These are phyloP conservation scores for Kondoa subrosea DNA, from an alignment of 768 basidiomycete species.

Conservation along the genomic window DNA sequence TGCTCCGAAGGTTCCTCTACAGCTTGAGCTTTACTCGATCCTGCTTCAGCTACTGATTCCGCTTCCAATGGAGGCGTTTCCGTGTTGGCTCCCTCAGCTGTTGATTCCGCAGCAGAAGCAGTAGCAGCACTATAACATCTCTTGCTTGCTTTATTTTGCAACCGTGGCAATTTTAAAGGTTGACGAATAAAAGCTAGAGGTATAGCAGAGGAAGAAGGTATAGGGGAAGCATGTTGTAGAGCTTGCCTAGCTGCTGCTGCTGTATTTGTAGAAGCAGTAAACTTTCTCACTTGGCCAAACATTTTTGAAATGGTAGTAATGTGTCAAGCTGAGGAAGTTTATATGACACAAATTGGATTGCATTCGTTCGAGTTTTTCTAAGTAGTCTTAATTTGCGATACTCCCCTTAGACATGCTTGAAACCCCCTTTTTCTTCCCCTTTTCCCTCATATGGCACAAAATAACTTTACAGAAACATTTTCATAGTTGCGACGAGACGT, in stretches of 20 bases:
- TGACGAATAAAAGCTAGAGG: too few species aligned
- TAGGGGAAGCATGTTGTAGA: neutral
- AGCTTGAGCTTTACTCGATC: slow-evolving; percentile 21
- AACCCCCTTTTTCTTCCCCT: neutral
- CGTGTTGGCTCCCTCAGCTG: neutral
- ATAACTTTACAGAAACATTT: too few species aligned
- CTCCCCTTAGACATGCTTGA: too few species aligned
- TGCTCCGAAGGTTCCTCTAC: slow-evolving; percentile 20
- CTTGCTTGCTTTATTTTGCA: too few species aligned
- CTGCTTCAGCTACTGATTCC: slow-evolving; percentile 16
- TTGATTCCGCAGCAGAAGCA: neutral
- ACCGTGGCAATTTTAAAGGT: too few species aligned
- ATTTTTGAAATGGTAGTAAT: too few species aligned
- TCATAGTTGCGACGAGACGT: too few species aligned
- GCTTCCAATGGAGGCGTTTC: slow-evolving; percentile 2
- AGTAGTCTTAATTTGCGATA: too few species aligned
- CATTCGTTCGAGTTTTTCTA: too few species aligned
- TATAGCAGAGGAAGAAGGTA: neutral
- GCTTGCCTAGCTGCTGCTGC: neutral
- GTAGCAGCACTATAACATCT: neutral
- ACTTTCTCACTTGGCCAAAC: neutral
- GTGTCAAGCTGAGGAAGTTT: too few species aligned
- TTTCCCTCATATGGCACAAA: neutral
- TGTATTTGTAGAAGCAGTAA: neutral
- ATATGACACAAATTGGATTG: too few species aligned